Percentiles rank a stretch among this genome's conserved stretches.
Conservation (phyloP, 345 rosid species). For the Ailanthus altissimus region DNA sequence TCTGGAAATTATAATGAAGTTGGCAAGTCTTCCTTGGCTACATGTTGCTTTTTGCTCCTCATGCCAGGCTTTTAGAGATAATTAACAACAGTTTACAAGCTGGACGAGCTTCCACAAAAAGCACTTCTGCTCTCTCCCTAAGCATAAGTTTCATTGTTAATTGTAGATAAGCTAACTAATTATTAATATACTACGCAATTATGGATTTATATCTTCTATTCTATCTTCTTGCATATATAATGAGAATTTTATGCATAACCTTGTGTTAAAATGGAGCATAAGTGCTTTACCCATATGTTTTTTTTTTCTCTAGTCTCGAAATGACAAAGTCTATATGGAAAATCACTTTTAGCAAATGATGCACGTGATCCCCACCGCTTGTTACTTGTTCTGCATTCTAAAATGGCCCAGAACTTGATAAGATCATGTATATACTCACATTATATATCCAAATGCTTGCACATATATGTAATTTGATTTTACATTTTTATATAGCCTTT, state of each 20-base stretch:
- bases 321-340: background rate
- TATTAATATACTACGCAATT: background rate
- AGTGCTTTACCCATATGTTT: background rate
- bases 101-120: background rate
- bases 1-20: conserved; percentile 3
- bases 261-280: background rate
- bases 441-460: background rate
- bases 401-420: background rate
- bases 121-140: background rate
- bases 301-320: background rate
- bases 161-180: too few relatives aligned
- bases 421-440: background rate
- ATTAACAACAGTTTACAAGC: background rate
- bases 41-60: conserved; percentile 43
- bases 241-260: background rate
- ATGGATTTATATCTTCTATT: background rate
- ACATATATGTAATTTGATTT: background rate
- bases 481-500: background rate
- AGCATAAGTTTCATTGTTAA: background rate
- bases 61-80: conserved; percentile 39
- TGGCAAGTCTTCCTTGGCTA: conserved; percentile 56
- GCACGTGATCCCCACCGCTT: conserved; percentile 15
- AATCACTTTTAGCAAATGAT: background rate
- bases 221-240: background rate
- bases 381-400: too few relatives aligned